A percentile compares a stretch with the other conserved stretches of the same genome.
These are phyloP conservation scores for Yamadazyma mexicana DNA, from an alignment of 1,139 yeast genomes.

Conservation along the genomic window DNA sequence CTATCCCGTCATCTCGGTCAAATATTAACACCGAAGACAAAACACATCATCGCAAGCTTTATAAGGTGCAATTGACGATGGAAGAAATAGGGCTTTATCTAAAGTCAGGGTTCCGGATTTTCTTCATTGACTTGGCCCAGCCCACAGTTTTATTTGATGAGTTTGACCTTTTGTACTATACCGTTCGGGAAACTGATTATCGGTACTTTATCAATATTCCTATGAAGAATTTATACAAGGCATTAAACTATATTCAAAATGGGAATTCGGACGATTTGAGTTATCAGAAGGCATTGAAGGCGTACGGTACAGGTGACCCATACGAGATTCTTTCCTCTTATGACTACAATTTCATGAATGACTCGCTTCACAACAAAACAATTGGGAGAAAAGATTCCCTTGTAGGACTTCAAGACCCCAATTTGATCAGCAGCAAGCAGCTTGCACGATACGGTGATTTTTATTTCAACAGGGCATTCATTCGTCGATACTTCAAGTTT, in stretches of 20 bases:
- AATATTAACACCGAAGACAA: constrained; percentile 5
- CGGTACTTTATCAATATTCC: constrained; percentile 44
- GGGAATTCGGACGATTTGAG: constrained; percentile 21
- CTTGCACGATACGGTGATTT: constrained; percentile 31
- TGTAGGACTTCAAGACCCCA: constrained; percentile 10
- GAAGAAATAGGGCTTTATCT: constrained; percentile 60
- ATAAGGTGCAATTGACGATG: constrained; percentile 47
- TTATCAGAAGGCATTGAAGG: constrained; percentile 13
- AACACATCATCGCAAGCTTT: constrained; percentile 25
- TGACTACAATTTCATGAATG: constrained; percentile 21
- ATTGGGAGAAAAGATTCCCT: constrained; percentile 10
- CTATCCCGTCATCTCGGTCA: constrained; percentile 18
- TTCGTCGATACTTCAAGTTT: constrained; percentile 45
- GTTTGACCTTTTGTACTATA: constrained; percentile 42
- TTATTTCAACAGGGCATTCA: constrained; percentile 35
- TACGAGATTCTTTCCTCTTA: constrained; percentile 22
- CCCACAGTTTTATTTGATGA: constrained; percentile 46
- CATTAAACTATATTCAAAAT: constrained; percentile 37
- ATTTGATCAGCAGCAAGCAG: constrained; percentile 16
- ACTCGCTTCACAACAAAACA: constrained; percentile 10
- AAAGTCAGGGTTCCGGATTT: constrained; percentile 58
- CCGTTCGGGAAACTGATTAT: constrained; percentile 43
- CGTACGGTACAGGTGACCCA: constrained; percentile 39
- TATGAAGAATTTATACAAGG: constrained; percentile 43
- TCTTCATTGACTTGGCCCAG: constrained; percentile 54